These are phyloP conservation scores for Chrysosporium queenslandicum DNA, from an alignment of 2,329 filamentous ascomycete species.

Conservation along the genomic window DNA sequence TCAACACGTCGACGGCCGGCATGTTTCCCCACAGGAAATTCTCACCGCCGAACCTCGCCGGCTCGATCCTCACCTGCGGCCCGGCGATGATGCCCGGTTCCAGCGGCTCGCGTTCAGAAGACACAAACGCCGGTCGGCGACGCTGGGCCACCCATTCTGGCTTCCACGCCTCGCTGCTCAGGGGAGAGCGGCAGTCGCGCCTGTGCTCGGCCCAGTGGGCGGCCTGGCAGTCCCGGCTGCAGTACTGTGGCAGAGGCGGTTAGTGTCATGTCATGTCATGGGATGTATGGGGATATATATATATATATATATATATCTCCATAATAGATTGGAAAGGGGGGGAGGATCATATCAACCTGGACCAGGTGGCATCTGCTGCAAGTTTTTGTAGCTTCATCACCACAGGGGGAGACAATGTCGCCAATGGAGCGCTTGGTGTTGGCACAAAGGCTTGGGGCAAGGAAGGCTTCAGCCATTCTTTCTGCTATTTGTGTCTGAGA, in stretches of 20 bases:
- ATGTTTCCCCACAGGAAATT: conserved; percentile 37
- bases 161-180: conserved; percentile 23
- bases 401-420: not conserved
- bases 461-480: not conserved
- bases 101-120: no score
- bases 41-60: conserved; percentile 12
- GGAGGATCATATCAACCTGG: not conserved
- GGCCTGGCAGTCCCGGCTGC: conserved; percentile 26
- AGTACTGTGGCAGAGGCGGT: conserved; percentile 24
- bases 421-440: not conserved
- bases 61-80: not conserved
- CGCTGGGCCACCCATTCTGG: conserved; percentile 25
- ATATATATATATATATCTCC: no score
- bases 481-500: no score
- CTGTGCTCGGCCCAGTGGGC: conserved; percentile 27
- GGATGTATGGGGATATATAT: no score
- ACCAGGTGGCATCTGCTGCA: not conserved
- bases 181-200: conserved; percentile 23
- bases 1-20: conserved; percentile 34
- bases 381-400: not conserved
- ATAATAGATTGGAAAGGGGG: no score
- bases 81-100: no score
- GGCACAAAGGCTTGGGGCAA: not conserved
- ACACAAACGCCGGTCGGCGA: conserved; percentile 22
- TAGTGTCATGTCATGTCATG: not conserved